phyloP scores from a whole-genome alignment of 345 rosid species.

The Rhodamnia argentea region DNA sequence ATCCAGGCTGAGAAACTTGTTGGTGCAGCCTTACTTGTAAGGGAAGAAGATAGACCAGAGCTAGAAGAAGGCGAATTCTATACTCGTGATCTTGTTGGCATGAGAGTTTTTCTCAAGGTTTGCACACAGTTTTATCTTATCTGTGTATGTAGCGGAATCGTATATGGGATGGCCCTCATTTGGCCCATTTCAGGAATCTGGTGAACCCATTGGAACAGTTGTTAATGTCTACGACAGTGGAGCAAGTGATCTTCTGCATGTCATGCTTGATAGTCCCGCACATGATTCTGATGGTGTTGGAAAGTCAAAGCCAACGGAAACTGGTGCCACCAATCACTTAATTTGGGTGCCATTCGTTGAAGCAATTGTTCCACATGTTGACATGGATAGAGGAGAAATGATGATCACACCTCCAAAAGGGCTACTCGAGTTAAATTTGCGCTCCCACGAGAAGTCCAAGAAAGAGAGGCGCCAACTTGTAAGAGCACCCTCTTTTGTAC shows the following conservation, averaged over 20 bases:
- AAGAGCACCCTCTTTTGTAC: slow-evolving; percentile 28
- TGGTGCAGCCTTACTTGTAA: slow-evolving; percentile 73
- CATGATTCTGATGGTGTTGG: slow-evolving; percentile 19
- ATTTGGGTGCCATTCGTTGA: slow-evolving; percentile 87
- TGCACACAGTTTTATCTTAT: not conserved
- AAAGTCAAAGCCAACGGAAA: slow-evolving; percentile 21
- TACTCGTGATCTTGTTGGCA: slow-evolving; percentile 78
- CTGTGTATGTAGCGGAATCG: not conserved
- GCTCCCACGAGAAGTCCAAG: slow-evolving; percentile 62
- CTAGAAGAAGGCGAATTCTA: slow-evolving; percentile 77
- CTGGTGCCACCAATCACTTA: slow-evolving; percentile 30
- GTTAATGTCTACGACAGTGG: slow-evolving; percentile 67
- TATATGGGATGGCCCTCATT: not conserved
- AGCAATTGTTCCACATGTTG: slow-evolving; percentile 81
- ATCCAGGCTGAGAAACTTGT: slow-evolving; percentile 71
- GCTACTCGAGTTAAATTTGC: slow-evolving; percentile 70
- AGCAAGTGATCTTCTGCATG: slow-evolving; percentile 73
- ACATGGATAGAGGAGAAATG: slow-evolving; percentile 59
- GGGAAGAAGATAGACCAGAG: slow-evolving; percentile 69
- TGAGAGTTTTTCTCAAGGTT: slow-evolving; percentile 68
- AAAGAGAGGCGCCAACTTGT: slow-evolving; percentile 94
- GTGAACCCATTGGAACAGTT: slow-evolving; percentile 71
- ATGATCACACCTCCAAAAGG: slow-evolving; percentile 82
- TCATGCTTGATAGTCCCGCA: slow-evolving; percentile 39
- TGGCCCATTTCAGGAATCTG: slow-evolving; percentile 44